Evolutionary conservation across 192 early-diverging fungal genomes (phyloP), one percentile per base, ranked within the genome.

Genomic region (Backusella luteola): DNA sequence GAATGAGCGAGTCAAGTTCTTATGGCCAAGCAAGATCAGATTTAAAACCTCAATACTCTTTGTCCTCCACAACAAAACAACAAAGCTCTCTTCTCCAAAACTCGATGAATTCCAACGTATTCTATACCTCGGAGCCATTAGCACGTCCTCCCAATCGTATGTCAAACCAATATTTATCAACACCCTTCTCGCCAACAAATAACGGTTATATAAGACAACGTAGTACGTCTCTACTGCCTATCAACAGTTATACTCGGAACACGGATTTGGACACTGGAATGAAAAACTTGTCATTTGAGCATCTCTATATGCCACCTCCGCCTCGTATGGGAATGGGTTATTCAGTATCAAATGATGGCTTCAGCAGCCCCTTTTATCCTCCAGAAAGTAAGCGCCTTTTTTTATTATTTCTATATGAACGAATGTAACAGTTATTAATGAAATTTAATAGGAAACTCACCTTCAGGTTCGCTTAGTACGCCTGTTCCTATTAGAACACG

Each of bases 171-270:
- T 68, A 68, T 36, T n/a, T 34, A 68, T 68, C 67, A 35, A 34
- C 67, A 2, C 35, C 67, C 29, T 35, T 68, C 29, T 36, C 39
- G 42, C 70, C 39, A 63, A 14, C 56, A 63, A 29, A 23, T 71
- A 29, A 46, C 42, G 70, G 70, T 29, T 71, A 71, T 71, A 46
- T 44, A 15, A 71, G 70, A 71, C 70, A 71, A 49, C 42, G 70
- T 34, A 71, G 70, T 32, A 71, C 70, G 1, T 71, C 70, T 32
- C 46, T 71, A 32, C 46, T 71, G 34, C 70, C 70, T 23, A 39
- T 38, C 19, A 69, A 41, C 23, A 38, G 9, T 17, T 23, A 38
- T 69, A 35, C 34, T 12, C 68, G 38, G n/a, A 35, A 69, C 34
- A 41, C 68, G 19, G 35, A 35, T 38, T 35, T 39, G n/a, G 35